A percentile compares a stretch with the other conserved stretches of the same genome.
Evolutionary conservation across 164 flowering plant species (phyloP).

Genomic region (Kalanchoe fedtschenkoi): DNA sequence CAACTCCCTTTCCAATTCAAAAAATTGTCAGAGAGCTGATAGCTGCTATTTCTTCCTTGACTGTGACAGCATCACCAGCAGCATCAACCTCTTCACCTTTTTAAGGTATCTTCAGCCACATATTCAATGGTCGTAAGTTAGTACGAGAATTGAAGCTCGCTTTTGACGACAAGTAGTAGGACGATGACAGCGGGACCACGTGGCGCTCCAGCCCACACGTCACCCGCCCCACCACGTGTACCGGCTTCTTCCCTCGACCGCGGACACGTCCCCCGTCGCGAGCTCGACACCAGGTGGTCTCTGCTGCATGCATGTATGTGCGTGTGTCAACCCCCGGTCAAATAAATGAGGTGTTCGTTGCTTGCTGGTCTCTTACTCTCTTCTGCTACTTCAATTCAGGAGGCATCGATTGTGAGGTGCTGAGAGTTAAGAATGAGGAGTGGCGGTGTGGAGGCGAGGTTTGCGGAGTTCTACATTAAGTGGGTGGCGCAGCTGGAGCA

Average conservation of each 20-base stretch:
- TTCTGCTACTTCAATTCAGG: background rate
- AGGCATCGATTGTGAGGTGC: too few relatives aligned
- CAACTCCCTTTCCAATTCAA: background rate
- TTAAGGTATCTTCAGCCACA: background rate
- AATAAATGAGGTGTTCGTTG: background rate
- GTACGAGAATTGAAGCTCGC: background rate
- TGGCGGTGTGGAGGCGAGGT: background rate
- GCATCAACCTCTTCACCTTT: background rate
- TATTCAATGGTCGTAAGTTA: too few relatives aligned
- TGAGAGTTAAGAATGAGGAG: background rate
- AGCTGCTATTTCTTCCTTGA: too few relatives aligned
- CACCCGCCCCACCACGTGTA: conserved; percentile 3
- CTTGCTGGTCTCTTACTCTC: too few relatives aligned
- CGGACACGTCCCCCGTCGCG: background rate
- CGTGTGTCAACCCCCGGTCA: background rate
- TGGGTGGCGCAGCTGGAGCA: background rate
- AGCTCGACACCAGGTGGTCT: background rate
- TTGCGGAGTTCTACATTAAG: background rate
- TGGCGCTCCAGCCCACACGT: background rate
- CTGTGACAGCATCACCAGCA: background rate
- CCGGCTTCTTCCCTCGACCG: background rate
- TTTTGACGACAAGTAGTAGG: background rate
- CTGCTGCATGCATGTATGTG: background rate
- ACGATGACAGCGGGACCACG: background rate
- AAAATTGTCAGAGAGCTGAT: background rate